These are phyloP conservation scores for Annulohypoxylon bovei DNA, from an alignment of 495 filamentous ascomycete genomes.

Conservation along the genomic window DNA sequence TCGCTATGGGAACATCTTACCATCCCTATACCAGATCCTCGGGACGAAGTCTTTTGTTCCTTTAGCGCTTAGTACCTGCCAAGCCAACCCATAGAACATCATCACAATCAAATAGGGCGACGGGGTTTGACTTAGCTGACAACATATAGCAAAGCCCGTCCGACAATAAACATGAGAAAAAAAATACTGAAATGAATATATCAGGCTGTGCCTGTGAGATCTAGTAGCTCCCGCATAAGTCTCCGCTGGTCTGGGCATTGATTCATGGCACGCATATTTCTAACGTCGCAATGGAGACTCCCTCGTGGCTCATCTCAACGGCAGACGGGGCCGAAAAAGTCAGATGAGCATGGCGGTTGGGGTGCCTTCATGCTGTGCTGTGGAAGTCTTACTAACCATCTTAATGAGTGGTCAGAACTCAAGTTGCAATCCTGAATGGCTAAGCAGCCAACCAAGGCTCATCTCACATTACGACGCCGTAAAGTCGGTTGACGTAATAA, in stretches of 20 bases:
- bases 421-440: conserved; percentile 16
- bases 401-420: conserved; percentile 32
- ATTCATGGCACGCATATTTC: conserved; percentile 28
- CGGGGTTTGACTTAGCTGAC: conserved; percentile 36
- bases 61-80: conserved; percentile 30
- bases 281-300: conserved; percentile 14
- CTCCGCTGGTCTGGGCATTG: conserved; percentile 10
- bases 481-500: conserved; percentile 35
- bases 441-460: conserved; percentile 23
- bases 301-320: conserved; percentile 18
- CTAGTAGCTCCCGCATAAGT: conserved; percentile 6
- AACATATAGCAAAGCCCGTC: conserved; percentile 27
- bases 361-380: not conserved
- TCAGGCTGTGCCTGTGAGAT: conserved; percentile 27
- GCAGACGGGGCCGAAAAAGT: conserved; percentile 16
- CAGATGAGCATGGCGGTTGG: conserved; percentile 17
- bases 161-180: not conserved
- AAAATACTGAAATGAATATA: conserved; percentile 6
- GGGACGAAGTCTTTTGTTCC: conserved; percentile 29
- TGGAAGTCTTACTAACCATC: conserved; percentile 37
- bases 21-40: conserved; percentile 33
- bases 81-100: conserved; percentile 13
- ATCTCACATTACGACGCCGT: conserved; percentile 20
- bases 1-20: conserved; percentile 25
- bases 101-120: not conserved